phyloP scores from a whole-genome alignment of 1,284 basidiomycete genomes.

The Wallemia mellicola region DNA sequence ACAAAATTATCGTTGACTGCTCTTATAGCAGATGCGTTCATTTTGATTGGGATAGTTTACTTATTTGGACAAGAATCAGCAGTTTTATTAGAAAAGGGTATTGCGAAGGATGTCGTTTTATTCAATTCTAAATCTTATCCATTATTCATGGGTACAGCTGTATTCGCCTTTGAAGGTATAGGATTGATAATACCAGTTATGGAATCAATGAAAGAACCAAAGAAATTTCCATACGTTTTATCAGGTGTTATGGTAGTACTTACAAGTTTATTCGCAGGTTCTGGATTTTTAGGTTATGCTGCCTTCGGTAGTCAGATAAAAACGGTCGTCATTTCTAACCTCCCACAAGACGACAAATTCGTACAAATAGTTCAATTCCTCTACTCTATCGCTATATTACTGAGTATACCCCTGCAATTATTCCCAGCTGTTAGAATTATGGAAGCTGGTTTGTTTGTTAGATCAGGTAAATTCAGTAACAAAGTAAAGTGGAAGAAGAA shows the following conservation, averaged over 20 bases:
- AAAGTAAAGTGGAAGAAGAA: constrained; percentile 62
- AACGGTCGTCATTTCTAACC: constrained; percentile 82
- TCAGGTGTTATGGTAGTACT: constrained; percentile 70
- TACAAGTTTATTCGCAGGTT: constrained; percentile 42
- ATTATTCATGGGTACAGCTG: constrained; percentile 79
- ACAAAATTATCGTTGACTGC: constrained; percentile 79
- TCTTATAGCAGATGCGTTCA: constrained; percentile 79
- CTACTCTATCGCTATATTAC: constrained; percentile 58
- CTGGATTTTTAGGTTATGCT: constrained; percentile 63
- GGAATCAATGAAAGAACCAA: constrained; percentile 61
- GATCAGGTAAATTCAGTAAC: constrained; percentile 62
- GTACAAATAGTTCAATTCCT: constrained; percentile 46
- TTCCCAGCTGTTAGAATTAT: constrained; percentile 93
- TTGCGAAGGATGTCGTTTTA: constrained; percentile 41
- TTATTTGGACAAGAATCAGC: constrained; percentile 51
- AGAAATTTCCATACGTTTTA: constrained; percentile 63
- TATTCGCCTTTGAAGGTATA: constrained; percentile 95
- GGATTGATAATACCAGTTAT: constrained; percentile 89
- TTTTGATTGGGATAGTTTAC: constrained; percentile 59
- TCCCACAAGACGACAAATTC: constrained; percentile 54
- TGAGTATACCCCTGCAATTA: constrained; percentile 77
- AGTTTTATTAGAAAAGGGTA: constrained; percentile 31
- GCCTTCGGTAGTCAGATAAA: constrained; percentile 67
- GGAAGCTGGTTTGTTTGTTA: constrained; percentile 77
- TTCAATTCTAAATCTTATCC: constrained; percentile 79